Conservation (phyloP, 371 early-diverging fungal species). For the Nematocida sp. region DNA sequence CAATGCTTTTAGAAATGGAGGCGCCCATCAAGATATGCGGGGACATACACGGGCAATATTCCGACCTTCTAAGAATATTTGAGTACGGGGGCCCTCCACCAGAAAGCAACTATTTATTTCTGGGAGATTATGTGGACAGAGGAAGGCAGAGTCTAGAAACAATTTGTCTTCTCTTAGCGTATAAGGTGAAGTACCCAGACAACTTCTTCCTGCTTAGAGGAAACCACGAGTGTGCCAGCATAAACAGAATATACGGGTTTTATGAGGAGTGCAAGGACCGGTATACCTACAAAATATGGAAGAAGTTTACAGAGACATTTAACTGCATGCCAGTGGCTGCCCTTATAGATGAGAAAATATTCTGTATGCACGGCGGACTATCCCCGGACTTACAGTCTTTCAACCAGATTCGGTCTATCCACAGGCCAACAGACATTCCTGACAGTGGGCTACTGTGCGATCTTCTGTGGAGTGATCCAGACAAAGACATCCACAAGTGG, state of each 20-base stretch:
- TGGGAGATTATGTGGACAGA: constrained; percentile 98
- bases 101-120: constrained; percentile 80
- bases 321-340: constrained; percentile 95
- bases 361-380: constrained; percentile 98
- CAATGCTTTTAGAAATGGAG: constrained; percentile 81
- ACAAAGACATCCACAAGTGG: constrained; percentile 85
- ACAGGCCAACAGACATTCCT: constrained; percentile 94
- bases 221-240: constrained; percentile 89
- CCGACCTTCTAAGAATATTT: constrained; percentile 85
- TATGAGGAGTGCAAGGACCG: constrained; percentile 97
- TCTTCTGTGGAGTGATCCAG: constrained; percentile 97
- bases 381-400: constrained; percentile 91
- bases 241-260: constrained; percentile 92
- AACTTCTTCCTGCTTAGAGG: constrained; percentile 91
- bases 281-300: constrained; percentile 92
- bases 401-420: constrained; percentile 89
- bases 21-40: constrained; percentile 91
- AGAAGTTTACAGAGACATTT: constrained; percentile 91
- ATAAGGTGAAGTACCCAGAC: constrained; percentile 89
- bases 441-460: constrained; percentile 97
- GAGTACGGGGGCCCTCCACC: constrained; percentile 85
- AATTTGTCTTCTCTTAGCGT: constrained; percentile 82
- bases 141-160: constrained; percentile 92
- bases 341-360: constrained; percentile 83
- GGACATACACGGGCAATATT: constrained; percentile 95